Percentiles rank a stretch among this genome's conserved stretches.
These are phyloP conservation scores for Medicago lupulina DNA, from an alignment of 306 rosid genomes.

Conservation along the genomic window DNA sequence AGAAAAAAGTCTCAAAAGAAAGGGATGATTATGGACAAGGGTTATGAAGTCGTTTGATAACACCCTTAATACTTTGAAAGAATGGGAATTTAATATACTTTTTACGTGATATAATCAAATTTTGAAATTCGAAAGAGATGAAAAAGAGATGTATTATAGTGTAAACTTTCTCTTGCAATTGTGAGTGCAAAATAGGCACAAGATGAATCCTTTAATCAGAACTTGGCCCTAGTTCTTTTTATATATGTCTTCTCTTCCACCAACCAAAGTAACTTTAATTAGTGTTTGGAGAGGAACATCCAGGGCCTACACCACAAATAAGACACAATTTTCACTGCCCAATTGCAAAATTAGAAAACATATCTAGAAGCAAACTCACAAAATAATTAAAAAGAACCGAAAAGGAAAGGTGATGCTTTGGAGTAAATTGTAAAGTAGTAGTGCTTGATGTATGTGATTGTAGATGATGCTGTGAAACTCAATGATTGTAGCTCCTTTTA, in stretches of 20 bases:
- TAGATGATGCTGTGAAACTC: too few relatives aligned
- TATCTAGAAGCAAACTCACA: not conserved
- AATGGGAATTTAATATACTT: not conserved
- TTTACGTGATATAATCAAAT: conserved; percentile 12
- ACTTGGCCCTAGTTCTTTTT: conserved; percentile 32
- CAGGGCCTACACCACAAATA: conserved; percentile 35
- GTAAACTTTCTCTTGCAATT: conserved; percentile 24
- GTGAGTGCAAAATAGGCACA: conserved; percentile 3
- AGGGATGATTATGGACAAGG: too few relatives aligned
- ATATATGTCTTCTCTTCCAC: conserved; percentile 39
- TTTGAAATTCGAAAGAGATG: conserved; percentile 33
- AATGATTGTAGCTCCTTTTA: too few relatives aligned
- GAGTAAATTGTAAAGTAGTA: not conserved
- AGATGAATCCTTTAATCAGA: conserved; percentile 32
- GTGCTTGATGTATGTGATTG: too few relatives aligned
- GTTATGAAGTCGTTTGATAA: too few relatives aligned
- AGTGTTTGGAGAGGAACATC: conserved; percentile 14
- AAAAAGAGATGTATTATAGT: not conserved
- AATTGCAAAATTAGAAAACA: conserved; percentile 1
- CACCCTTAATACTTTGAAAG: not conserved
- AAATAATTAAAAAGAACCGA: conserved; percentile 19
- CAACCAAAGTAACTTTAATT: conserved; percentile 41
- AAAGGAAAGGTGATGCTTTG: not conserved
- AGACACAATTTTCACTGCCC: conserved; percentile 31
- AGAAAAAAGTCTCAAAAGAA: too few relatives aligned